These are phyloP conservation scores for Penicillium dipodomyicola DNA, from an alignment of 495 filamentous ascomycete genomes.

Conservation along the genomic window DNA sequence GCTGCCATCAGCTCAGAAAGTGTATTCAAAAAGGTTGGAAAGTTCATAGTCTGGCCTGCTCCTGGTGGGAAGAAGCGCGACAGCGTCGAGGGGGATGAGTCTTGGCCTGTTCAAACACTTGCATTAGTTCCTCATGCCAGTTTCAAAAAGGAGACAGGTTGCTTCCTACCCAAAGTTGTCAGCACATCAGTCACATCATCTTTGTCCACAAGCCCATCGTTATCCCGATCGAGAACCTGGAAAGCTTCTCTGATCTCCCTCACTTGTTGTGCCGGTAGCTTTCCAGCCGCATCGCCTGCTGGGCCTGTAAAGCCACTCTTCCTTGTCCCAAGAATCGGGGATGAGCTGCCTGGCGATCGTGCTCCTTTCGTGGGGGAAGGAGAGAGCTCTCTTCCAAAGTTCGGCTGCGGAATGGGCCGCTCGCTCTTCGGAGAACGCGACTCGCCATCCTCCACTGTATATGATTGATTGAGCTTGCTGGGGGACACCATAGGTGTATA, in stretches of 20 bases:
- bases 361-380: slow-evolving; percentile 47
- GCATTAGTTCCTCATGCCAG: slow-evolving; percentile 1
- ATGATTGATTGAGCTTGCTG: slow-evolving; percentile 50
- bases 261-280: slow-evolving; percentile 64
- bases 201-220: slow-evolving; percentile 69
- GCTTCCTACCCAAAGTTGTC: slow-evolving; percentile 61
- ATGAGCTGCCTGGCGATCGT: slow-evolving; percentile 25
- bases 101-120: slow-evolving; percentile 43
- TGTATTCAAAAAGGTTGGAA: slow-evolving; percentile 78
- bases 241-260: slow-evolving; percentile 80
- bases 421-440: slow-evolving; percentile 25
- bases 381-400: slow-evolving; percentile 41
- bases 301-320: slow-evolving; percentile 20
- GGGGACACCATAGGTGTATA: slow-evolving; percentile 46
- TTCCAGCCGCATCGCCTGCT: slow-evolving; percentile 55
- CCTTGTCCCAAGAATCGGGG: slow-evolving; percentile 31
- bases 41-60: slow-evolving; percentile 65
- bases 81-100: slow-evolving; percentile 58
- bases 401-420: slow-evolving; percentile 39
- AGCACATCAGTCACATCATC: slow-evolving; percentile 81
- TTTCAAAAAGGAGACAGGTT: background rate
- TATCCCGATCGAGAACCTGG: slow-evolving; percentile 79
- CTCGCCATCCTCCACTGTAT: slow-evolving; percentile 44
- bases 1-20: slow-evolving; percentile 69
- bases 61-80: slow-evolving; percentile 74